Base-by-base conservation (phyloP, 2,329 filamentous ascomycete species). In the Plenodomus tracheiphilus region DNA sequence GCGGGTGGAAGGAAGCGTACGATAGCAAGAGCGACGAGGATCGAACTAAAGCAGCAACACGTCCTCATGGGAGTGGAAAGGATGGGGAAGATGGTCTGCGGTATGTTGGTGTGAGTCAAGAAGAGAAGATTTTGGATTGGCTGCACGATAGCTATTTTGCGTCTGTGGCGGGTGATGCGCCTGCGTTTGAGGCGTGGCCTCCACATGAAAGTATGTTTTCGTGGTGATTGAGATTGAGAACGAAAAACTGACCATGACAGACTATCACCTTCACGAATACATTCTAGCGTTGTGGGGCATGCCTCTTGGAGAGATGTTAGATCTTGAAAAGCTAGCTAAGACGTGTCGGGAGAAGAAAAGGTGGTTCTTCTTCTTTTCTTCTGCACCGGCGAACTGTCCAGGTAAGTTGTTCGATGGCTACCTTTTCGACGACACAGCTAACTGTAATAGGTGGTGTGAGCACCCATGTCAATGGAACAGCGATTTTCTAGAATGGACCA, bases 61-160 rank as follows among this genome's bases (percentile, higher is more conserved):
- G 80, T 7, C 22, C 22, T 25, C 73, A 83, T 34, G 79, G 77
- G 0, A 63, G 61, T 2, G 71, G 71, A 1, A 58, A 66, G 20
- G 70, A 74, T 35, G 64, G 62, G 0, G 59, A 65, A 10, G 75
- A 74, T 7, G 69, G 74, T 2, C 67, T 76, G 41, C 46, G 69
- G 8, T 83, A 77, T 60, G 77, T 76, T 0, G 81, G 81, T 0
- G 47, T 84, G 2, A 75, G 75, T 39, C 80, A 82, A 54, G 79
- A 81, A 41, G 71, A 81, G 40, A 79, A 79, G 38, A 79, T 85
- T 3, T 73, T 83, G 7, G 79, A 82, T 44, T 90, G 86, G 85
- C 54, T 89, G 49, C 86, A 88, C 74, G 84, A 89, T 61, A 82
- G 79, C 56, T 84, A 85, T 43, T 89, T 90, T 57, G 77, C 85